A percentile compares a stretch with the other conserved stretches of the same genome.
Evolutionary conservation across 2,329 filamentous ascomycete genomes (phyloP).

Genomic region (Trichoderma oligosporum): DNA sequence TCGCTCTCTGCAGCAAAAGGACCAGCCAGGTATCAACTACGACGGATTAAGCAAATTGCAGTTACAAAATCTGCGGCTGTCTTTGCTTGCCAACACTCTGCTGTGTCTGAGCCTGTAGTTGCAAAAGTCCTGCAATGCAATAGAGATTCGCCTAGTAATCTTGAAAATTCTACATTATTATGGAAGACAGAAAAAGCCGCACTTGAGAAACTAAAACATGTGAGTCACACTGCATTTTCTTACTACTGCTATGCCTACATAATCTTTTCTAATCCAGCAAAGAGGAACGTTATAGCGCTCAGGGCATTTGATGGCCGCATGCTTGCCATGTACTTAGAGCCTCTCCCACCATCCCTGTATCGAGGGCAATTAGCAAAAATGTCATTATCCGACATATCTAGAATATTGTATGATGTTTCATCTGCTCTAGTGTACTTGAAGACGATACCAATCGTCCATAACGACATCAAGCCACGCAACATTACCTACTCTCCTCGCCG

Average conservation of each 20-base stretch:
- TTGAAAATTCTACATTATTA: background rate
- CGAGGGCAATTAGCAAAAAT: background rate
- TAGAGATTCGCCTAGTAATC: background rate
- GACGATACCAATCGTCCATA: background rate
- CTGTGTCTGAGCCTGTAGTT: background rate
- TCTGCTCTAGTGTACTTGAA: background rate
- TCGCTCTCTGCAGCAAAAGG: background rate
- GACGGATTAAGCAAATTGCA: background rate
- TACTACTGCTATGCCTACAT: background rate
- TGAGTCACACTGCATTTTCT: background rate
- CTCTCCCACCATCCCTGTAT: background rate
- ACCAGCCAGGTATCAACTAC: background rate
- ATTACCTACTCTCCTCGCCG: constrained; percentile 6
- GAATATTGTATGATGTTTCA: background rate
- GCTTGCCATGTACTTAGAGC: background rate
- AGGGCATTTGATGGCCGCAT: constrained; percentile 8
- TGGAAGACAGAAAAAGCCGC: background rate
- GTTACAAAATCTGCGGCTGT: background rate
- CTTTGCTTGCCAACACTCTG: background rate
- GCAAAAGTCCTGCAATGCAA: constrained; percentile 3
- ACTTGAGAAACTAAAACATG: background rate
- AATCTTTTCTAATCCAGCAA: background rate
- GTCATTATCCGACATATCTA: background rate
- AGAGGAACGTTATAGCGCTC: constrained; percentile 1
- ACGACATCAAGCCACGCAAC: constrained; percentile 12